Percentiles rank a stretch among this genome's conserved stretches.
phyloP scores from a whole-genome alignment of 202 grass and related monocot genomes.

The Bolboschoenoplectus hybrid region DNA sequence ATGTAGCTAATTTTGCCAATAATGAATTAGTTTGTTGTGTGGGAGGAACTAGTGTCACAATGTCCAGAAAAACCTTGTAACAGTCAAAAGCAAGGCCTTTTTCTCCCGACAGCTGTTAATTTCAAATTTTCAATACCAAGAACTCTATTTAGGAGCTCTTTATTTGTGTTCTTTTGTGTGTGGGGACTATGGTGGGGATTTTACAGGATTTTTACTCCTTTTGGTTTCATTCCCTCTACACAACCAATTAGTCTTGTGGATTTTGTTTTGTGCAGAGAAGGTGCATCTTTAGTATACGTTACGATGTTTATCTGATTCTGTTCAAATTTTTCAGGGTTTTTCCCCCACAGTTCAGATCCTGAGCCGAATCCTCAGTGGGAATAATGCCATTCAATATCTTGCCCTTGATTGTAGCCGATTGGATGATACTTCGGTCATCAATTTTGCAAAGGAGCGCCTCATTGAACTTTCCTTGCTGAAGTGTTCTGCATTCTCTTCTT shows the following conservation, averaged over 20 bases:
- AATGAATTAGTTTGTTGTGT: neutral
- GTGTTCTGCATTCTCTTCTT: constrained; percentile 63
- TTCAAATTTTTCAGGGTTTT: constrained; percentile 50
- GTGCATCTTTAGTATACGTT: constrained; percentile 14
- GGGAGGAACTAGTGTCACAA: neutral
- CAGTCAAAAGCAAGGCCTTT: neutral
- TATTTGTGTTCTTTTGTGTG: neutral
- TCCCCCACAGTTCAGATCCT: constrained; percentile 55
- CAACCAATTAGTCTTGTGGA: neutral
- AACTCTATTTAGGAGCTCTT: neutral
- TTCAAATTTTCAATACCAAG: constrained; percentile 10
- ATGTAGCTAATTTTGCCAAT: too few species aligned
- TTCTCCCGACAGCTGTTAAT: neutral
- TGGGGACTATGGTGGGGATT: neutral
- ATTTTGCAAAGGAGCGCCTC: constrained; percentile 66
- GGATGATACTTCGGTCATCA: constrained; percentile 52
- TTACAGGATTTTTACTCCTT: neutral
- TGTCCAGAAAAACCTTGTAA: neutral
- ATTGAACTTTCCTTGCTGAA: constrained; percentile 72
- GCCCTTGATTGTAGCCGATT: constrained; percentile 70
- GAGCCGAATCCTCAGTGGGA: constrained; percentile 59
- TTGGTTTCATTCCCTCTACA: neutral
- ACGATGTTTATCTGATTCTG: constrained; percentile 5
- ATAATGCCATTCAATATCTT: constrained; percentile 53
- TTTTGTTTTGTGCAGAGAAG: neutral